A percentile compares a stretch with the other conserved stretches of the same genome.
Conservation (phyloP, 129 eudicot species). For the Escallonia herrerae region DNA sequence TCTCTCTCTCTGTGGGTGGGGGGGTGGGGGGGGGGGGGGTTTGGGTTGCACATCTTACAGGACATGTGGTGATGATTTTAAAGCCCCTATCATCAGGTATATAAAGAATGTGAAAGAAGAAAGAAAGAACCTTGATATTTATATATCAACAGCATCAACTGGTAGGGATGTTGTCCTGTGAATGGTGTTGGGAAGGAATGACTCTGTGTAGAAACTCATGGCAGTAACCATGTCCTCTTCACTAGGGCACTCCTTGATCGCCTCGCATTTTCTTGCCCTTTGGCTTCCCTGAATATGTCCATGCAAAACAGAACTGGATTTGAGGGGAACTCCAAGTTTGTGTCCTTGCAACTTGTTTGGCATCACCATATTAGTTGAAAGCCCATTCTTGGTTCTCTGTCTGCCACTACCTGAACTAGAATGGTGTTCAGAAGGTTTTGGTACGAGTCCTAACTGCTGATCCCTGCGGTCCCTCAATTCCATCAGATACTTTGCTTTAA, state of each 20-base stretch:
- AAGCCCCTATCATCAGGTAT: not conserved
- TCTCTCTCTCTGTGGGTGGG: no score
- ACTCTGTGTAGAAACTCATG: conserved; percentile 2
- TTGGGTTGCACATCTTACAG: not conserved
- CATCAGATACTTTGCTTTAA: conserved; percentile 35
- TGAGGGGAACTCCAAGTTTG: no score
- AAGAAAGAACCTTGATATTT: not conserved
- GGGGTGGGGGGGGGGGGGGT: no score
- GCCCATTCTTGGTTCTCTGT: no score
- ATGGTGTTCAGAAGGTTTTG: not conserved
- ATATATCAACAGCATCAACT: conserved; percentile 22
- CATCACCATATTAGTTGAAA: no score
- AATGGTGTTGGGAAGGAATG: conserved; percentile 19
- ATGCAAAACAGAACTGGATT: no score
- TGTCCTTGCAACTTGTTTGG: no score
- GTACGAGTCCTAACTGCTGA: conserved; percentile 25
- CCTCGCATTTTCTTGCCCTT: conserved; percentile 19
- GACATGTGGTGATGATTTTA: not conserved
- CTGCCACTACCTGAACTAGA: no score
- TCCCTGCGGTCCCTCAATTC: conserved; percentile 40
- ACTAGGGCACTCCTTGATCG: conserved; percentile 2
- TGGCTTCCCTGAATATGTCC: no score
- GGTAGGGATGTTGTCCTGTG: conserved; percentile 30
- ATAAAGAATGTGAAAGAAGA: not conserved
- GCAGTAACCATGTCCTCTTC: not conserved